Base-by-base conservation (phyloP, 495 filamentous ascomycete species). In the Glarea lozoyensis region DNA sequence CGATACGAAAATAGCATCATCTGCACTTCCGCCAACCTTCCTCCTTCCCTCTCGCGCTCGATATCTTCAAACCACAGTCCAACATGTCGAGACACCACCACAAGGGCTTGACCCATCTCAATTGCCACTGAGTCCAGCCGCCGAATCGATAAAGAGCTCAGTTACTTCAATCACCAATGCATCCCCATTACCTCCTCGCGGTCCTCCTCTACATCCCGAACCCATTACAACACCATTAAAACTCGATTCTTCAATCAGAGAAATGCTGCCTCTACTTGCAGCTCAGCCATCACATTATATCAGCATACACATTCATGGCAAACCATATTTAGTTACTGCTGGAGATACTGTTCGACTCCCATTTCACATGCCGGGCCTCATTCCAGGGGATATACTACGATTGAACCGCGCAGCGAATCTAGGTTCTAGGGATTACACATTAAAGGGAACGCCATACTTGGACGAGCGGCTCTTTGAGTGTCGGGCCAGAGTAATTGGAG, bases 261-360 rank as follows among this genome's bases (percentile, higher is more conserved):
- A 75, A 29, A 73, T 85, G 24, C 82, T 94, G 39, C 85, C 90
- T 2, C 69, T 86, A 45, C 79, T 98, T 29, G 69, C 70, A 46
- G 68, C 80, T 29, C 92, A 98, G 62, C 70, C 76, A 7, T 69
- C 76, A 0, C 87, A 94, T 74, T 98, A 93, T 73, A 77, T 92
- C 46, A 83, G 80, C 19, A 72, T 84, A 9, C 86, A 92, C 64
- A 79, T 98, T 55, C 87, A 98, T 67, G 82, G 78, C 3, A 72
- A 72, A 15, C 87, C 88, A 13, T 98, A 94, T 74, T 87, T 97
- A 4, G 74, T 97, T 48, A 97, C 88, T 0, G 65, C 63, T 24
- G 93, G 92, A 48, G 92, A 97, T 60, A 73, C 72, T 29, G 52
- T 98, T 1, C 86, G 87, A n/a, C 78, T 98, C 31, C 93, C 92